Base-by-base conservation (phyloP, 2,329 filamentous ascomycete species). In the Colletotrichum horii region DNA sequence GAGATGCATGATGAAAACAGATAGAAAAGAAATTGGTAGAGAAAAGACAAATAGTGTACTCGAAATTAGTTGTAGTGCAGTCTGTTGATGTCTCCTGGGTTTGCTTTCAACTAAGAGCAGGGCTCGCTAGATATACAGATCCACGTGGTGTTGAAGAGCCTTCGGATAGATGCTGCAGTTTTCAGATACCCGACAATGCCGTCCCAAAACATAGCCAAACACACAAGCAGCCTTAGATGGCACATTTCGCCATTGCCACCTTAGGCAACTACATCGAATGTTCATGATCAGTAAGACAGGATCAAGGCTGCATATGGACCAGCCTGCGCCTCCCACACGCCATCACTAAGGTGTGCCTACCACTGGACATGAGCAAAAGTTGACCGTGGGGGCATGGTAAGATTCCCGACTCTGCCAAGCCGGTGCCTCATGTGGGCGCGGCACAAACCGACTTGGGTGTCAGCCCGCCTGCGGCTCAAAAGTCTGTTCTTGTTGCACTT, bases 61-160 rank as follows among this genome's bases (percentile, higher is more conserved):
- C 6, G 2, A 52, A 8, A 52, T 4, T n/a, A 4, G 4, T 1
- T 22, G n/a, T 0, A 14, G 43, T 52, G 0, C 8, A 4, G n/a
- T 12, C 1, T 52, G 43, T 24, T 6, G 43, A 3, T 52, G 0
- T 2, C 43, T 52, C 14, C 11, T 22, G n/a, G 24, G 3, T 22
- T 8, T 0, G 2, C 11, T 52, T n/a, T 52, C n/a, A n/a, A 0
- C 8, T 52, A 24, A 22, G 43, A 52, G 43, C 43, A 52, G 43
- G 43, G n/a, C 43, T 22, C 14, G 43, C 43, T 52, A 52, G 43
- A 52, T 52, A 52, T 52, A 52, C 43, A 14, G n/a, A 52, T 52
- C n/a, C n/a, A 52, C 43, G n/a, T 52, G n/a, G n/a, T 22, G 6
- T 22, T 14, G n/a, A 8, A 52, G n/a, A 52, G 43, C 43, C 3